phyloP scores from a whole-genome alignment of 768 basidiomycete genomes.

The Pulveroboletus frians region DNA sequence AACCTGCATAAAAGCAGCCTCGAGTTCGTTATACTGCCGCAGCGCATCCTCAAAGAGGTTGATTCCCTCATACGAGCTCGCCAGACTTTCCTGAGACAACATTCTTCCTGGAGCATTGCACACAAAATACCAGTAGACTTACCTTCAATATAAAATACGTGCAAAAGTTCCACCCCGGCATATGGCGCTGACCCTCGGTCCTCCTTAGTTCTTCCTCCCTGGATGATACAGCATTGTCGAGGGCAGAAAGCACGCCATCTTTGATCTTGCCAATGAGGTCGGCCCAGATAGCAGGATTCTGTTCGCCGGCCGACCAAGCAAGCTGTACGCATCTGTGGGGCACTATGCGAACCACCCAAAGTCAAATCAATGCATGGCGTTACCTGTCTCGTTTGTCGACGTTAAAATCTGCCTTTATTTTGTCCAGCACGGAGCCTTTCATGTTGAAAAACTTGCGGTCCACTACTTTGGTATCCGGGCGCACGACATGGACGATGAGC shows the following conservation, averaged over 20 bases:
- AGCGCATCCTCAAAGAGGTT: constrained; percentile 86
- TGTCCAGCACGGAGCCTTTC: constrained; percentile 82
- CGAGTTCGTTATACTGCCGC: constrained; percentile 86
- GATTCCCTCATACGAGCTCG: constrained; percentile 87
- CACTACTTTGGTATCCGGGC: constrained; percentile 57
- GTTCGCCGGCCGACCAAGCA: constrained; percentile 63
- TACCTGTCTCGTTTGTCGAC: constrained; percentile 78
- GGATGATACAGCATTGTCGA: constrained; percentile 70
- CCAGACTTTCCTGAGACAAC: constrained; percentile 77
- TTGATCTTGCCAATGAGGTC: constrained; percentile 87
- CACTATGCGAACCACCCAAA: constrained; percentile 13
- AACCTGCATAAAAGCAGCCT: constrained; percentile 71
- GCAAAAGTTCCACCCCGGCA: constrained; percentile 99
- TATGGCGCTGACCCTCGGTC: constrained; percentile 82
- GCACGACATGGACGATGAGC: constrained; percentile 83
- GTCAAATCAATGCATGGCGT: constrained; percentile 1
- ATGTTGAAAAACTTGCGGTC: constrained; percentile 75
- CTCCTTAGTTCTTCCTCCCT: constrained; percentile 89
- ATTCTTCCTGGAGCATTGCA: background rate
- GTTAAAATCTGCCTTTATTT: constrained; percentile 90
- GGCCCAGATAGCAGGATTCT: constrained; percentile 79
- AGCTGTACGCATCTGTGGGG: constrained; percentile 71
- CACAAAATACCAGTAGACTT: constrained; percentile 13
- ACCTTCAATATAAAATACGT: constrained; percentile 97
- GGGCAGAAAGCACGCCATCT: constrained; percentile 79